Evolutionary conservation across 1,139 yeast genomes (phyloP), one percentile per base, ranked within the genome.

Genomic region (Kodamaea sp.): DNA sequence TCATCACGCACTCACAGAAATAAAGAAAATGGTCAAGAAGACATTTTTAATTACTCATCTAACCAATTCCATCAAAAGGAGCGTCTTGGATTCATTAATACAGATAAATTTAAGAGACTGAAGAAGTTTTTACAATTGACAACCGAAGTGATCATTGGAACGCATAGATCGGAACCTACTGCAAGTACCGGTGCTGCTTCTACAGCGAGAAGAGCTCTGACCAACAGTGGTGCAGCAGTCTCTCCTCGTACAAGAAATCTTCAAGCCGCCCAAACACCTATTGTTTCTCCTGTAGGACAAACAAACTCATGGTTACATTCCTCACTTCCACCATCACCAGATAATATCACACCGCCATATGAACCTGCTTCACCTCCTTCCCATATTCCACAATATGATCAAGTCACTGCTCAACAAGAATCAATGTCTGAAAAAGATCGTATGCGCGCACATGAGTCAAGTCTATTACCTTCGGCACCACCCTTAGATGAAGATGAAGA

Each of bases 131-230:
- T 88, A 7, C 88, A 88, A 30, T 63, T 87, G 49, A 86, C 90
- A 38, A 76, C 87, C 1, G 96, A 86, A 59, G 75, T 87, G 2
- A 71, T 86, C 11, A 74, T 88, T 27, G 97, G 97, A 5, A 88
- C 95, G 0, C 81, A 75, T 50, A 65, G 89, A 46, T 72, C 65
- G 67, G 46, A 56, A 44, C 35, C 37, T 11, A 36, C 33, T 20
- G 24, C 26, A 32, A 26, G 26, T 8, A 5, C 35, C 8, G 33
- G 24, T 22, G 9, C 28, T 27, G 8, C 33, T 27, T 12, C 40
- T 8, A n/a, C 25, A 28, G 34, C 41, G 22, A 28, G 35, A 27
- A 29, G 41, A 38, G 27, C 32, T 27, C 30, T 8, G 29, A 23
- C 28, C 22, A 29, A 34, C 20, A 33, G 34, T 11, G 10, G 34